phyloP scores from a whole-genome alignment of 169 alveolate genomes.

The Plasmodium knowlesi region DNA sequence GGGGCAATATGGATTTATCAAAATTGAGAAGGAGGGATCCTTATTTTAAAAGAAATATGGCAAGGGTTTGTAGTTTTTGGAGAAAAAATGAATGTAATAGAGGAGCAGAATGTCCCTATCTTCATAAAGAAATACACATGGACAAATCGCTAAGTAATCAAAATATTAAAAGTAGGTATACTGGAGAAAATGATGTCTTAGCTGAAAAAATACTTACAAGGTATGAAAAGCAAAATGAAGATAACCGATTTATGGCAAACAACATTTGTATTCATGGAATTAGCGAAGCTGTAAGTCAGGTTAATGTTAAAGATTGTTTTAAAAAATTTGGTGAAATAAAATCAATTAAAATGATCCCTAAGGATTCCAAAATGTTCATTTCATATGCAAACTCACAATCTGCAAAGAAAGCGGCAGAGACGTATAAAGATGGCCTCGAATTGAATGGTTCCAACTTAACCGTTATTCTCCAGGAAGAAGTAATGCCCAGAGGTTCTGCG shows the following conservation, averaged over 20 bases:
- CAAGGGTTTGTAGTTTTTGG: conserved; percentile 96
- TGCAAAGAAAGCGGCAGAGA: conserved; percentile 64
- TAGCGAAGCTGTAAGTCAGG: conserved; percentile 40
- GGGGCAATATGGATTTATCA: conserved; percentile 73
- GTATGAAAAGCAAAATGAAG: conserved; percentile 37
- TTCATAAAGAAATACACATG: conserved; percentile 82
- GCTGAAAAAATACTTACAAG: conserved; percentile 77
- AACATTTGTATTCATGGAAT: conserved; percentile 66
- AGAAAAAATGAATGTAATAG: conserved; percentile 93
- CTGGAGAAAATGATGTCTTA: conserved; percentile 83
- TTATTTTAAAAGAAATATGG: conserved; percentile 92
- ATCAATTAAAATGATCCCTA: conserved; percentile 69
- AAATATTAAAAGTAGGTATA: conserved; percentile 80
- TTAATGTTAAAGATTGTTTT: conserved; percentile 60
- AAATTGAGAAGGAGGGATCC: conserved; percentile 89
- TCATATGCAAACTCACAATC: conserved; percentile 12
- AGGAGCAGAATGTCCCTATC: conserved; percentile 95
- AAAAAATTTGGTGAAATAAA: conserved; percentile 69
- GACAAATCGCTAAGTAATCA: conserved; percentile 82
- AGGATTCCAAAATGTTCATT: conserved; percentile 65
- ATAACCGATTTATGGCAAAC: conserved; percentile 13
- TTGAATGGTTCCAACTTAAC: conserved; percentile 62
- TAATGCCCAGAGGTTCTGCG: neutral
- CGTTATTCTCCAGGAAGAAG: conserved; percentile 8
- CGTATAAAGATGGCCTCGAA: conserved; percentile 59